phyloP scores from a whole-genome alignment of 257 asterid species.

The Solanum clarkiae region DNA sequence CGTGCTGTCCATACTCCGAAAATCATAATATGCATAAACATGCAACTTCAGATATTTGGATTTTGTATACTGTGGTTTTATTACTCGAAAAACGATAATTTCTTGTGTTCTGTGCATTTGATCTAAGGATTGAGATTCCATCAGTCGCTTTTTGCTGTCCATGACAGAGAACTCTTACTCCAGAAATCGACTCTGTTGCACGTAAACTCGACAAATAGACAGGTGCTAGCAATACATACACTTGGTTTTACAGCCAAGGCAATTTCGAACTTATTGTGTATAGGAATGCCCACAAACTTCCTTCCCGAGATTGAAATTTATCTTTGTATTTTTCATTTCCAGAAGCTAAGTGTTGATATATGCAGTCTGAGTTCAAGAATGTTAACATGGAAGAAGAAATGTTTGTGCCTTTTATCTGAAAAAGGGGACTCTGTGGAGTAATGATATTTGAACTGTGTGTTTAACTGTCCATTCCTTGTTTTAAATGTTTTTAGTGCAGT shows the following conservation, averaged over 20 bases:
- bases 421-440: not conserved
- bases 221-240: not conserved
- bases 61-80: not conserved
- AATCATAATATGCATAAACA: not conserved
- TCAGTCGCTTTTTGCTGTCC: not conserved
- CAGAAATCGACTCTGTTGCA: not conserved
- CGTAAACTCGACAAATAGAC: not conserved
- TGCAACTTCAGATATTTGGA: not conserved
- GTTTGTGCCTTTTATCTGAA: not conserved
- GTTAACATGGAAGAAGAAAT: not conserved
- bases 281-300: not conserved
- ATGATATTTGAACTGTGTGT: not conserved
- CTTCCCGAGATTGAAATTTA: not conserved
- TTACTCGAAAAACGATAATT: too few species aligned
- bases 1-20: not conserved
- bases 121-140: not conserved
- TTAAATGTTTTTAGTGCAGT: not conserved
- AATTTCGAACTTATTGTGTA: not conserved
- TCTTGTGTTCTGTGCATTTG: not conserved
- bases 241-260: not conserved
- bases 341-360: not conserved
- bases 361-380: not conserved
- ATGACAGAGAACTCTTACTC: not conserved
- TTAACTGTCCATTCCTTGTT: not conserved
- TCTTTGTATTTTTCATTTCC: not conserved